A percentile compares a stretch with the other conserved stretches of the same genome.
These are phyloP conservation scores for Escovopsis sp. DNA, from an alignment of 2,329 filamentous ascomycete species.

Conservation along the genomic window DNA sequence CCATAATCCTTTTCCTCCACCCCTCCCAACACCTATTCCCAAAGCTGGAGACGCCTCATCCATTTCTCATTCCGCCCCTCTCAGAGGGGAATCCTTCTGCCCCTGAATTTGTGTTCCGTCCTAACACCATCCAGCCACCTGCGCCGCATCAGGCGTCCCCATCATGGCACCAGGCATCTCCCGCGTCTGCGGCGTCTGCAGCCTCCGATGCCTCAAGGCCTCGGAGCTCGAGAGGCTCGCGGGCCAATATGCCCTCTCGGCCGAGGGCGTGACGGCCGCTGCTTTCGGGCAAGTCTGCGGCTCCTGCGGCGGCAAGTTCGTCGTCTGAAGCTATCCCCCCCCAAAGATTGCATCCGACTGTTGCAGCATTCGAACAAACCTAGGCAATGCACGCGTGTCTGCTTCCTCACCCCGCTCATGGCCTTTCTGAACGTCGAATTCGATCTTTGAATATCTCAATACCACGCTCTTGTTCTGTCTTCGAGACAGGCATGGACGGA, in stretches of 20 bases:
- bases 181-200: slow-evolving; percentile 38
- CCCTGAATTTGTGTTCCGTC: neutral
- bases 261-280: slow-evolving; percentile 14
- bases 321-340: no score
- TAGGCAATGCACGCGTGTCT: no score
- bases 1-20: neutral
- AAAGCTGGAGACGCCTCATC: no score
- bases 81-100: no score
- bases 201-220: slow-evolving; percentile 31
- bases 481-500: no score
- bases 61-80: no score
- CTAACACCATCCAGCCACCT: slow-evolving; percentile 24
- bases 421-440: no score
- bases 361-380: no score
- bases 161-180: slow-evolving; percentile 39
- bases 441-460: no score
- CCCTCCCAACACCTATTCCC: neutral
- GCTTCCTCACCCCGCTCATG: no score
- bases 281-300: slow-evolving; percentile 22
- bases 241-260: slow-evolving; percentile 13
- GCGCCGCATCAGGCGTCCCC: slow-evolving; percentile 36
- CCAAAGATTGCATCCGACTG: no score
- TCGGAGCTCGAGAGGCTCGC: slow-evolving; percentile 24
- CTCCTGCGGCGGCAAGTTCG: slow-evolving; percentile 27
- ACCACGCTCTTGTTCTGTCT: no score